phyloP scores from a whole-genome alignment of 2,329 filamentous ascomycete species.

The Penicillium frequentans region DNA sequence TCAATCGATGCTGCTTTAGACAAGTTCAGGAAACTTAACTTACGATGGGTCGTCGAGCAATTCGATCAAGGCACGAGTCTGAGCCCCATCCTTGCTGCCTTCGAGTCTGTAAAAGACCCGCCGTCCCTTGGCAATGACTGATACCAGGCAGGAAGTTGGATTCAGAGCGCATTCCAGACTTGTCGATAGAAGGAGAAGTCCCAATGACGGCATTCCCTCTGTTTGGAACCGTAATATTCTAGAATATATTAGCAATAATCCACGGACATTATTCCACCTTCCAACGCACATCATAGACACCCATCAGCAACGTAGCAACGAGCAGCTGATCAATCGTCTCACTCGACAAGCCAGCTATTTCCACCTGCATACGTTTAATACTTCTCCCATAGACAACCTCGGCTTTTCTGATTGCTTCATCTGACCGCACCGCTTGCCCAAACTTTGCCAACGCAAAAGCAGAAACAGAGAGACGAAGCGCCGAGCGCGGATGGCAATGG shows the following conservation, averaged over 20 bases:
- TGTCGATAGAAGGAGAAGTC: neutral
- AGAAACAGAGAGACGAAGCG: constrained; percentile 20
- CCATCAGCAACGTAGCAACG: constrained; percentile 23
- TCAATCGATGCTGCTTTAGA: neutral
- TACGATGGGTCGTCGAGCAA: constrained; percentile 16
- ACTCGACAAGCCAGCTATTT: constrained; percentile 14
- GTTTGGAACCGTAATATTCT: constrained; percentile 12
- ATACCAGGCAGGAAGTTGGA: neutral
- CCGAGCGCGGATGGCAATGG: constrained; percentile 10
- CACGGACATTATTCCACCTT: neutral
- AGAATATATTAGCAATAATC: neutral
- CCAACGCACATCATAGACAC: constrained; percentile 16
- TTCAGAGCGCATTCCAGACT: neutral
- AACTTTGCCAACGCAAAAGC: constrained; percentile 23
- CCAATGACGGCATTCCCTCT: neutral
- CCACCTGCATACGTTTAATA: constrained; percentile 13
- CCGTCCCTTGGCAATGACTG: constrained; percentile 21
- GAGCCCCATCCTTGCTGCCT: constrained; percentile 6
- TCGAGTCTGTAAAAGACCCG: constrained; percentile 18
- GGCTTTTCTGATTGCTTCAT: constrained; percentile 8
- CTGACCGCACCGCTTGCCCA: constrained; percentile 13
- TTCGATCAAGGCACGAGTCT: constrained; percentile 12
- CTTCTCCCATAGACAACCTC: neutral
- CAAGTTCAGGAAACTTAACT: neutral
- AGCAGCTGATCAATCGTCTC: constrained; percentile 22